phyloP scores from a whole-genome alignment of 2,329 filamentous ascomycete genomes.

The Fusarium annulatum region DNA sequence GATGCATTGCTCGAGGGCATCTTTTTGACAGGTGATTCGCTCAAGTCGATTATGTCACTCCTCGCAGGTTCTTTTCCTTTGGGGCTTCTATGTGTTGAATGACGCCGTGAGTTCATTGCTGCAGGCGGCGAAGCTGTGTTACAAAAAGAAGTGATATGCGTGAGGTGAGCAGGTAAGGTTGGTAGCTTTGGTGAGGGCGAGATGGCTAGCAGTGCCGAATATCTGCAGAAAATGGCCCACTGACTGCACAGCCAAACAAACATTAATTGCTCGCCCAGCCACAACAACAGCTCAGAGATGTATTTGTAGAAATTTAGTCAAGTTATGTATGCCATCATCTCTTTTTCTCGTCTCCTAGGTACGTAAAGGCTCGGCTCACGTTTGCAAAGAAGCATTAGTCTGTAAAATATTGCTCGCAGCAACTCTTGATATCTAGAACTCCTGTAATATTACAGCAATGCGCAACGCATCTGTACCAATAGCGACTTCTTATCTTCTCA shows the following conservation, averaged over 20 bases:
- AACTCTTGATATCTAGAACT: not conserved
- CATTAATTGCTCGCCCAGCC: fast-evolving
- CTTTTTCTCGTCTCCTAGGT: fast-evolving
- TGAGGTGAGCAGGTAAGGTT: no score
- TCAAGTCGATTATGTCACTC: fast-evolving
- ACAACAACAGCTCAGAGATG: not conserved
- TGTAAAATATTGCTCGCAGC: not conserved
- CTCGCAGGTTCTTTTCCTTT: no score
- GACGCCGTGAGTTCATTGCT: no score
- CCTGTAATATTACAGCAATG: fast-evolving
- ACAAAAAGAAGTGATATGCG: no score
- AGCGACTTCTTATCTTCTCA: fast-evolving
- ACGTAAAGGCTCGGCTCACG: not conserved
- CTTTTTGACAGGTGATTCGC: fast-evolving
- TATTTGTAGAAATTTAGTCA: no score
- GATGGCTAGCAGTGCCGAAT: not conserved
- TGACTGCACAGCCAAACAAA: not conserved
- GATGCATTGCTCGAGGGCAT: fast-evolving
- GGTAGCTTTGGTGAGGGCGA: not conserved
- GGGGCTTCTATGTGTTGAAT: no score
- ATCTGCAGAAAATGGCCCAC: not conserved
- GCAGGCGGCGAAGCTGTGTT: no score
- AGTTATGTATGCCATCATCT: not conserved
- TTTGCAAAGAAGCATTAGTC: not conserved
- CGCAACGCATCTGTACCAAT: not conserved